Evolutionary conservation across 2,329 filamentous ascomycete species (phyloP).

Genomic region (Paraconiothyrium sp.): DNA sequence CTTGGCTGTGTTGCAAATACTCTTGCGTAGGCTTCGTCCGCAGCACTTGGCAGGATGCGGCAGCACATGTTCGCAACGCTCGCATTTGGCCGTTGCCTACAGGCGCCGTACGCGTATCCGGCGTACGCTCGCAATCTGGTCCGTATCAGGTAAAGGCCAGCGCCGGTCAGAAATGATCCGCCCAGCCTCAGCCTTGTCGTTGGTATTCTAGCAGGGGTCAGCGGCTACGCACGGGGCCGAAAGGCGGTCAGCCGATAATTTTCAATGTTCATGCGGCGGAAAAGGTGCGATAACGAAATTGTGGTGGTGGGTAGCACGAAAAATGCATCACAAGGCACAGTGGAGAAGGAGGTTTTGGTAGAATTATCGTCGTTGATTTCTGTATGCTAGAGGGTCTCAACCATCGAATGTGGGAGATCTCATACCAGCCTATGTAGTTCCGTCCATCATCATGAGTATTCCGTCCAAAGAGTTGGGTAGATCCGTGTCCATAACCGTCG

Average conservation of each 20-base stretch:
- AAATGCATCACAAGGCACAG: constrained; percentile 4
- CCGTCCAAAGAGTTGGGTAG: constrained; percentile 36
- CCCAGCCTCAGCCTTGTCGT: constrained; percentile 12
- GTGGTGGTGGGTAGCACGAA: not conserved
- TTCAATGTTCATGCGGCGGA: constrained; percentile 3
- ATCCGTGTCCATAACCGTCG: constrained; percentile 16
- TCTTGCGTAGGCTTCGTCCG: constrained; percentile 5
- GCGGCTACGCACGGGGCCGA: constrained; percentile 7
- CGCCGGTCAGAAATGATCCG: constrained; percentile 11
- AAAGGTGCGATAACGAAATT: not conserved
- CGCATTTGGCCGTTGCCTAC: not conserved
- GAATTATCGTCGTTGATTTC: constrained; percentile 16
- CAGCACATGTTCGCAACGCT: not conserved
- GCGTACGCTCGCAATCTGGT: not conserved
- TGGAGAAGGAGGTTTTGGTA: constrained; percentile 9
- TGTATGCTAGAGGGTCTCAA: constrained; percentile 14
- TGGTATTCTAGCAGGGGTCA: not conserved
- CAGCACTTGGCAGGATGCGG: constrained; percentile 5
- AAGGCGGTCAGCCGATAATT: constrained; percentile 7
- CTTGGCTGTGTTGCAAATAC: not conserved
- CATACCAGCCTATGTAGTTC: constrained; percentile 16
- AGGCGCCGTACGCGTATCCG: not conserved
- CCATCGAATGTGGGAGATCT: constrained; percentile 21
- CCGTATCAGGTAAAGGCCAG: not conserved
- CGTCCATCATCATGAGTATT: constrained; percentile 4